Evolutionary conservation across 345 rosid genomes (phyloP).

Genomic region (Syzygium aromaticum): DNA sequence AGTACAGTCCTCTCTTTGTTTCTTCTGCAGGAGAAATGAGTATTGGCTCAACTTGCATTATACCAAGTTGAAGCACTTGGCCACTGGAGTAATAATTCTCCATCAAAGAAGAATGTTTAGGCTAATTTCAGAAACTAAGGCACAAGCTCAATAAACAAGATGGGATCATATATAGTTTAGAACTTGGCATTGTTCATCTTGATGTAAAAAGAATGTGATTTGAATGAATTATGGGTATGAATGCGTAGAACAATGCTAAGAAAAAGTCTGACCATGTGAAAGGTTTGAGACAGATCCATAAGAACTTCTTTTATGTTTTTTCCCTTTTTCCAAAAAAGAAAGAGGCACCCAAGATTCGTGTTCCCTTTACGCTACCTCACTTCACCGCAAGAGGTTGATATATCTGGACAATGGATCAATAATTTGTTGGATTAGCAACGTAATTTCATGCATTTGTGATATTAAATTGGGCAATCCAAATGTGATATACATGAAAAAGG

Average conservation of each 20-base stretch:
- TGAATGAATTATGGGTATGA: neutral
- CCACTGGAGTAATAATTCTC: conserved; percentile 28
- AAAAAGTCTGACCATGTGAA: neutral
- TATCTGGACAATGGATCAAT: neutral
- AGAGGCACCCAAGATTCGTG: neutral
- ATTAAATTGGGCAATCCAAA: neutral
- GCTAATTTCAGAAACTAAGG: conserved; percentile 28
- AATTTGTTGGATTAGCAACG: neutral
- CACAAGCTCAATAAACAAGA: neutral
- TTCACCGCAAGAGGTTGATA: neutral
- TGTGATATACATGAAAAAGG: neutral
- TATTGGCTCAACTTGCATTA: conserved; percentile 43
- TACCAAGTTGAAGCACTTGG: conserved; percentile 24
- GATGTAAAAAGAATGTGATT: neutral
- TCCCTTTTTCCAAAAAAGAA: neutral
- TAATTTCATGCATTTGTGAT: neutral
- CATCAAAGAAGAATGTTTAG: conserved; percentile 29
- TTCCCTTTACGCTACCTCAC: neutral
- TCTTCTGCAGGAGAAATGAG: conserved; percentile 56
- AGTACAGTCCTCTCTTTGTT: conserved; percentile 68
- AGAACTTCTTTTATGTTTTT: neutral
- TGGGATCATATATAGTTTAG: neutral
- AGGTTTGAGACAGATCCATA: neutral
- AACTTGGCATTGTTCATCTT: neutral
- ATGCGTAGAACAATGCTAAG: neutral